phyloP scores from a whole-genome alignment of 2,329 filamentous ascomycete genomes.

The Hypoxylon sp. region DNA sequence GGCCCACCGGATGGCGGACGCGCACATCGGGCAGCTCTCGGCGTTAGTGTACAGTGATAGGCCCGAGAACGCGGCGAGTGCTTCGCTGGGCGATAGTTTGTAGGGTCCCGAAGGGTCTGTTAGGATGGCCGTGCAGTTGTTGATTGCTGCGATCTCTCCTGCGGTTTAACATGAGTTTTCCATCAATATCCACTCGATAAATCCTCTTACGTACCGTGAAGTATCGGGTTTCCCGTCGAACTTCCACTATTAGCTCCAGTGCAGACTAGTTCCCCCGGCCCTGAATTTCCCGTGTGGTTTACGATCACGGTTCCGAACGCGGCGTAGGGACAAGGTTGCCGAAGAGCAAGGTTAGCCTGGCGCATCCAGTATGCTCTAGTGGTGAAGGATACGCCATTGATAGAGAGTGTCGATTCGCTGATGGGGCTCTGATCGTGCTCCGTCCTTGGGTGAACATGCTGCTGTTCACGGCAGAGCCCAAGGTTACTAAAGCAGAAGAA shows the following conservation, averaged over 20 bases:
- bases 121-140: conserved; percentile 66
- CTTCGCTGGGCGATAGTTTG: conserved; percentile 58
- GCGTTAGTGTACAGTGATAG: conserved; percentile 71
- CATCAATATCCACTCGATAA: not conserved
- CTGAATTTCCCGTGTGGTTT: conserved; percentile 64
- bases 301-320: conserved; percentile 70
- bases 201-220: conserved; percentile 60
- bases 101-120: conserved; percentile 63
- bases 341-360: conserved; percentile 62
- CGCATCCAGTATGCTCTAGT: conserved; percentile 68
- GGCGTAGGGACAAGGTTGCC: conserved; percentile 66
- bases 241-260: conserved; percentile 64
- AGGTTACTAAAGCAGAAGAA: conserved; percentile 4
- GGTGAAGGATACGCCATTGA: conserved; percentile 50
- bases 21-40: conserved; percentile 72
- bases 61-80: conserved; percentile 61
- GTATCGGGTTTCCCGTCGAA: conserved; percentile 64
- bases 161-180: not conserved
- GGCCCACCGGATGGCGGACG: conserved; percentile 69
- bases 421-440: conserved; percentile 17
- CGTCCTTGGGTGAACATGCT: too few species aligned
- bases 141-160: conserved; percentile 70
- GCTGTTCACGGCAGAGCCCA: conserved; percentile 15
- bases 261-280: conserved; percentile 64
- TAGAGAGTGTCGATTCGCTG: conserved; percentile 24